Conservation (phyloP, 2,329 filamentous ascomycete species). For the Fonsecaea pedrosoi region DNA sequence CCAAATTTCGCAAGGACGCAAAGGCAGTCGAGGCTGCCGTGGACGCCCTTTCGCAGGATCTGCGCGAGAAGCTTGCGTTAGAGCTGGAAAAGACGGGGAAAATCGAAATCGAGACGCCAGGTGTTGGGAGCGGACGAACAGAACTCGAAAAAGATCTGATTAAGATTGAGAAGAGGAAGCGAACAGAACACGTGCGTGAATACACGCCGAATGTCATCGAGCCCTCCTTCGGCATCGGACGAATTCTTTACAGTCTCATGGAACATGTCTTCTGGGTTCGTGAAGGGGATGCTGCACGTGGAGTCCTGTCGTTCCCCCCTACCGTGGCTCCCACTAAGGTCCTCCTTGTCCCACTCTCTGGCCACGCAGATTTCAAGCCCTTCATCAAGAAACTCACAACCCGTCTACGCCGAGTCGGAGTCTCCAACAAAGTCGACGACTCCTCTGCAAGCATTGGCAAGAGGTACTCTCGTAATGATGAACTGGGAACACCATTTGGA, state of each 20-base stretch:
- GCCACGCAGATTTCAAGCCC: conserved; percentile 80
- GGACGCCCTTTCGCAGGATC: conserved; percentile 75
- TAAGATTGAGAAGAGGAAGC: conserved; percentile 80
- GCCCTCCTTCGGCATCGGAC: conserved; percentile 95
- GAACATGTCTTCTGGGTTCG: conserved; percentile 97
- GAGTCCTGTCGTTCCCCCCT: conserved; percentile 77
- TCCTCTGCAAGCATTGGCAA: conserved; percentile 92
- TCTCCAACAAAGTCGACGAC: conserved; percentile 87
- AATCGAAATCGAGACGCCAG: conserved; percentile 76
- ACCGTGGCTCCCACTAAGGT: conserved; percentile 93
- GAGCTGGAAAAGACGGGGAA: conserved; percentile 76
- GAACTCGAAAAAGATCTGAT: conserved; percentile 81
- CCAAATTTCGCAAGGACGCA: conserved; percentile 92
- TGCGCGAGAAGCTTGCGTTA: conserved; percentile 79
- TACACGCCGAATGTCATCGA: conserved; percentile 97
- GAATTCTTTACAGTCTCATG: conserved; percentile 89
- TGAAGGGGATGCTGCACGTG: conserved; percentile 80
- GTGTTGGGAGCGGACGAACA: conserved; percentile 72
- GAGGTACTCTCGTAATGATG: conserved; percentile 92
- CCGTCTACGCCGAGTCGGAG: conserved; percentile 74
- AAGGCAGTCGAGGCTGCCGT: conserved; percentile 84
- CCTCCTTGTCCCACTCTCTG: conserved; percentile 85
- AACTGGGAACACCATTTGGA: conserved; percentile 91
- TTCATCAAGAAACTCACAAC: conserved; percentile 74
- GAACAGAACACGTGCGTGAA: conserved; percentile 82